Percentiles rank a stretch among this genome's conserved stretches.
Conservation (phyloP, 768 basidiomycete species). For the Mycena leptocephala region DNA sequence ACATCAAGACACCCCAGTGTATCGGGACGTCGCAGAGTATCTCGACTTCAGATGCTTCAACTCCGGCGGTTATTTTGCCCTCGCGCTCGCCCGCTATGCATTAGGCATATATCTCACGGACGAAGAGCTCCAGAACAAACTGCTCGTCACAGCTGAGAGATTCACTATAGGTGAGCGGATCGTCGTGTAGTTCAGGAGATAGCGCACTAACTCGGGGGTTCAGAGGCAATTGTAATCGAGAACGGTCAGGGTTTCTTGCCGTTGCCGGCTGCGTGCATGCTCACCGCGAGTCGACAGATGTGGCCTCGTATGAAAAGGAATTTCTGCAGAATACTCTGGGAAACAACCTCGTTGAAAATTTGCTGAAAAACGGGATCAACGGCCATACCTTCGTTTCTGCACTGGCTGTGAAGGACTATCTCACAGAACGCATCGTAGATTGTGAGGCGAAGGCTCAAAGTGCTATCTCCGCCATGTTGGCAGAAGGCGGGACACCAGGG, state of each 20-base stretch:
- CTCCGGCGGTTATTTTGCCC: not conserved
- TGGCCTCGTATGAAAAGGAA: not conserved
- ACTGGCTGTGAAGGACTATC: not conserved
- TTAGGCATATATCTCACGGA: not conserved
- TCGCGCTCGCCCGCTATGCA: not conserved
- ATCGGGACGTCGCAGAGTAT: not conserved
- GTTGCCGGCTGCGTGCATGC: not conserved
- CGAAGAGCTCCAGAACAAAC: not conserved
- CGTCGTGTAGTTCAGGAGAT: not conserved
- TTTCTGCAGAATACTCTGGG: not conserved
- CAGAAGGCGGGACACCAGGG: not conserved
- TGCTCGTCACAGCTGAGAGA: not conserved
- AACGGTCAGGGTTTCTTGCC: not conserved
- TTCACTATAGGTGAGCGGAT: not conserved
- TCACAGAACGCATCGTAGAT: not conserved
- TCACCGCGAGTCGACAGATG: not conserved
- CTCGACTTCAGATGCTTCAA: not conserved
- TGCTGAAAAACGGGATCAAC: not conserved
- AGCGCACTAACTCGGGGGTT: not conserved
- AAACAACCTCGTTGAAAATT: not conserved
- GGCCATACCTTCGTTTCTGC: not conserved
- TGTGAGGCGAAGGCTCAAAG: not conserved
- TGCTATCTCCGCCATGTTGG: not conserved
- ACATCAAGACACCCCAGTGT: not conserved
- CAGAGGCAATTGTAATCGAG: not conserved